Evolutionary conservation across 23 red algal species (phyloP).

Genomic region (Chondrus crispus): DNA sequence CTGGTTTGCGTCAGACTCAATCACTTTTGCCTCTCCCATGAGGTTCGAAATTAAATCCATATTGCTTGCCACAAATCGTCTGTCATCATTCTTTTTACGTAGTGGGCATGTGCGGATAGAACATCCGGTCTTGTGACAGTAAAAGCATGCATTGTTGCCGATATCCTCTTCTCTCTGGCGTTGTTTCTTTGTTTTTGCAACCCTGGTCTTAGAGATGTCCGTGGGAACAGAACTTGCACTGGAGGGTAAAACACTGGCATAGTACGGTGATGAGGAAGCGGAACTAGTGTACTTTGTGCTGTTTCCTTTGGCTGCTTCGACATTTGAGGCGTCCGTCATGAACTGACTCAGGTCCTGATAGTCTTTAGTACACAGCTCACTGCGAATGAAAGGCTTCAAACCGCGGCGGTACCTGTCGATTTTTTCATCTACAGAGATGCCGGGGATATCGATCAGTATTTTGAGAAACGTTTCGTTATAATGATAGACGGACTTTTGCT

Average conservation of each 20-base stretch:
- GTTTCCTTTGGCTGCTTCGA: not conserved
- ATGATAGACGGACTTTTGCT: not conserved
- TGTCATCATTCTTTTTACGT: no score
- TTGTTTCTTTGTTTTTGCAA: no score
- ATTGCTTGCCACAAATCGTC: no score
- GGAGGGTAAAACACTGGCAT: no score
- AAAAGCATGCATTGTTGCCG: slow-evolving; percentile 1
- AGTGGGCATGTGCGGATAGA: no score
- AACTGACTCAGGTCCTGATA: not conserved
- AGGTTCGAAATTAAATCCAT: no score
- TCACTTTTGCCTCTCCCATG: no score
- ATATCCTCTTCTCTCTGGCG: not conserved
- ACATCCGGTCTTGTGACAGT: not conserved
- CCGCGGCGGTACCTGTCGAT: not conserved
- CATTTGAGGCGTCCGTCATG: not conserved
- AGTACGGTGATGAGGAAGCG: no score
- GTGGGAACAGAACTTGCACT: no score
- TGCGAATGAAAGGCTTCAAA: not conserved
- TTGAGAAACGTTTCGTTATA: not conserved
- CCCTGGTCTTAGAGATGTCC: no score
- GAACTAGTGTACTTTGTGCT: no score
- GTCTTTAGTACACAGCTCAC: not conserved
- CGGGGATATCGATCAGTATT: not conserved
- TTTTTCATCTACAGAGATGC: not conserved
- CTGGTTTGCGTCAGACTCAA: no score